phyloP scores from a whole-genome alignment of 2,329 filamentous ascomycete species.

The Ophiosphaerella herpotricha region DNA sequence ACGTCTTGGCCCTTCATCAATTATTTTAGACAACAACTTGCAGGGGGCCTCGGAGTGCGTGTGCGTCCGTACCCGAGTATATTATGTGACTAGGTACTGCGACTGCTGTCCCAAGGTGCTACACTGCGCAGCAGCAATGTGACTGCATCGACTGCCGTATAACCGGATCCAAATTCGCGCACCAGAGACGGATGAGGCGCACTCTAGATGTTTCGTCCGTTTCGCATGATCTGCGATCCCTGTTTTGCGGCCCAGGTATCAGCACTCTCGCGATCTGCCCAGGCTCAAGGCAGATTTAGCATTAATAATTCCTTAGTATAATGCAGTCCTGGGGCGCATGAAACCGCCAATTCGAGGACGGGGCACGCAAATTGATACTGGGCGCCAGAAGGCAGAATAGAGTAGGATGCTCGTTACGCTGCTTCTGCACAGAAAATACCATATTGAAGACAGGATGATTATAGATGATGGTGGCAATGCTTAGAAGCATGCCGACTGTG shows the following conservation, averaged over 20 bases:
- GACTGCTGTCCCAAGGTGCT: too few species aligned
- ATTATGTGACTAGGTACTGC: too few species aligned
- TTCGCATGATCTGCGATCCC: slow-evolving; percentile 8
- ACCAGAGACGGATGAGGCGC: neutral
- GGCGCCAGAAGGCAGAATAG: neutral
- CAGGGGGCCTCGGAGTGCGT: too few species aligned
- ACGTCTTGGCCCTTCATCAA: too few species aligned
- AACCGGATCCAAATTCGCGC: too few species aligned
- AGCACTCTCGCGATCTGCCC: neutral
- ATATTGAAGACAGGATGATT: neutral
- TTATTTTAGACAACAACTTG: too few species aligned
- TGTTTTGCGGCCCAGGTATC: slow-evolving; percentile 1
- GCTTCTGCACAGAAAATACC: neutral
- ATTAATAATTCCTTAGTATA: too few species aligned
- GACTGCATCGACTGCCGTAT: too few species aligned
- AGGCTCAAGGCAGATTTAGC: neutral
- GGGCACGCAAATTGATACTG: neutral
- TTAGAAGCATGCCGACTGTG: slow-evolving; percentile 15
- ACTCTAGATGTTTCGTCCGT: slow-evolving; percentile 4
- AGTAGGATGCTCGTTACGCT: neutral
- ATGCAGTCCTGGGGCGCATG: neutral
- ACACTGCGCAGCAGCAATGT: too few species aligned
- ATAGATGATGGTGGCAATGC: slow-evolving; percentile 1
- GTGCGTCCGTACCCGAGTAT: too few species aligned
- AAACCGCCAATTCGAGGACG: neutral